phyloP scores from a whole-genome alignment of 805 yeast species.

The Teunomyces gatunensis region DNA sequence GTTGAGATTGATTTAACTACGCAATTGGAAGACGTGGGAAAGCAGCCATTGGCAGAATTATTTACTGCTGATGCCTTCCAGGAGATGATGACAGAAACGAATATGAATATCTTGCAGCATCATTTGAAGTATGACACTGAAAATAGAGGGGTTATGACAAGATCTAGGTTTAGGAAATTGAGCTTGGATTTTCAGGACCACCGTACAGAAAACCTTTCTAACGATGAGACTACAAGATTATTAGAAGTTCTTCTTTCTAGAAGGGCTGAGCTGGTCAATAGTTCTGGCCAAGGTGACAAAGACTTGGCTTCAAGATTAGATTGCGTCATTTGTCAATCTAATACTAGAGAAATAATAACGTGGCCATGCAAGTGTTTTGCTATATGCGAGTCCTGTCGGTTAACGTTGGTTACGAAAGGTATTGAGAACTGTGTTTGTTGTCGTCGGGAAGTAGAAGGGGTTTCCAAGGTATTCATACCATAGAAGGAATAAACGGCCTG shows the following conservation, averaged over 20 bases:
- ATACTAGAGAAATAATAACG: slow-evolving; percentile 70
- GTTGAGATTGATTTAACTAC: not conserved
- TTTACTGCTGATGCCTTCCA: slow-evolving; percentile 22
- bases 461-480: slow-evolving; percentile 58
- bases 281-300: slow-evolving; percentile 19
- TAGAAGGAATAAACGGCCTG: slow-evolving; percentile 14
- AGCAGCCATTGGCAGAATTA: slow-evolving; percentile 16
- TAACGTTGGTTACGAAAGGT: slow-evolving; percentile 67
- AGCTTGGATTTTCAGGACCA: not conserved
- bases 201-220: not conserved
- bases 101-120: slow-evolving; percentile 21
- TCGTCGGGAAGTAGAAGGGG: slow-evolving; percentile 67
- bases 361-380: slow-evolving; percentile 96
- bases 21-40: not conserved
- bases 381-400: slow-evolving; percentile 79
- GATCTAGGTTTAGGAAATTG: slow-evolving; percentile 25
- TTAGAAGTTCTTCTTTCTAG: slow-evolving; percentile 20
- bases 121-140: slow-evolving; percentile 22
- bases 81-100: slow-evolving; percentile 20
- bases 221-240: slow-evolving; percentile 18
- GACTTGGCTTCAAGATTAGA: slow-evolving; percentile 35
- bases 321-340: slow-evolving; percentile 81
- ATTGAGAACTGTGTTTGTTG: slow-evolving; percentile 85
- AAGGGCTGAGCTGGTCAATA: slow-evolving; percentile 7
- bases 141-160: slow-evolving; percentile 26